Conservation (phyloP, 1,284 basidiomycete species). For the Wolfiporia cocos region DNA sequence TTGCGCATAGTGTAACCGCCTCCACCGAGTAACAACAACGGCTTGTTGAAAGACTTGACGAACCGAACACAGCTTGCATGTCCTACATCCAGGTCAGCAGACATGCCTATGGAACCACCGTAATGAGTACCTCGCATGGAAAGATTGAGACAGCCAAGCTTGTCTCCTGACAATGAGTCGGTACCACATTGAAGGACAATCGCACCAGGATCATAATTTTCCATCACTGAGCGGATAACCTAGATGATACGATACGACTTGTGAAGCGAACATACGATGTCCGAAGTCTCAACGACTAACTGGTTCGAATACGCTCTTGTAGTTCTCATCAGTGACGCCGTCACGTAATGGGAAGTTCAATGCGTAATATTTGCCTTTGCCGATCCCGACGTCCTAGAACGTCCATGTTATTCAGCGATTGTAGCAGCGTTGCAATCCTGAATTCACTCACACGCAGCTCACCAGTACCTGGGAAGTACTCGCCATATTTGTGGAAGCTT, state of each 20-base stretch:
- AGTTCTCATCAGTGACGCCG: conserved; percentile 94
- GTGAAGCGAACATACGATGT: neutral
- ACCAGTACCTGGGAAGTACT: conserved; percentile 98
- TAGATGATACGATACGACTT: conserved; percentile 26
- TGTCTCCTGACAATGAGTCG: conserved; percentile 97
- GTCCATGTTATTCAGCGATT: no score
- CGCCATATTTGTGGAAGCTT: conserved; percentile 98
- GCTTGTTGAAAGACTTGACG: conserved; percentile 95
- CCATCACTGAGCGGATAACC: conserved; percentile 95
- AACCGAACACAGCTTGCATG: conserved; percentile 98
- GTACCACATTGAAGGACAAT: conserved; percentile 98
- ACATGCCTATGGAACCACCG: neutral
- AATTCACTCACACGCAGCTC: conserved; percentile 76
- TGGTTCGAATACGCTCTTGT: conserved; percentile 94
- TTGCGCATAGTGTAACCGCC: conserved; percentile 99
- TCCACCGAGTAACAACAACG: conserved; percentile 89
- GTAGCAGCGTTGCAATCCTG: no score
- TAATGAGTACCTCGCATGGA: conserved; percentile 82
- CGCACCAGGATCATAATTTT: conserved; percentile 92
- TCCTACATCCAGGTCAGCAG: conserved; percentile 35
- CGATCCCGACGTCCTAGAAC: conserved; percentile 80
- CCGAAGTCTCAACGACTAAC: conserved; percentile 38
- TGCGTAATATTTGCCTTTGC: conserved; percentile 90
- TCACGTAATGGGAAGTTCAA: conserved; percentile 95
- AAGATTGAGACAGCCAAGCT: conserved; percentile 93